Evolutionary conservation across 305 asterid species (phyloP).

Genomic region (Fraxinus velutina): DNA sequence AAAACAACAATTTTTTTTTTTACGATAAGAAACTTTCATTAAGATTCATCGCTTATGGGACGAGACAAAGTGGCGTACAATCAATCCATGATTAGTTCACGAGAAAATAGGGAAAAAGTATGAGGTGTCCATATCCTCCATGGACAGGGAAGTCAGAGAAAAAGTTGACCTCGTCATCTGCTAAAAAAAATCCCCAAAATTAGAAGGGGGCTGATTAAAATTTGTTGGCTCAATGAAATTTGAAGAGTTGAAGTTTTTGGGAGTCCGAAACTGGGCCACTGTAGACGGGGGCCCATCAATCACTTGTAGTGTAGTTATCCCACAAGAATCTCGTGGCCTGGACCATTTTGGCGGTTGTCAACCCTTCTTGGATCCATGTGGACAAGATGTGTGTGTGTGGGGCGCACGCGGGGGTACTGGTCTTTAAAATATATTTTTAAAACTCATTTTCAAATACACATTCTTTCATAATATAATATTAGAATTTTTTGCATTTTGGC

Average conservation of each 20-base stretch:
- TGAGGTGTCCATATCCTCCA: background rate
- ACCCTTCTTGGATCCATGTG: conserved; percentile 14
- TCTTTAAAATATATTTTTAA: background rate
- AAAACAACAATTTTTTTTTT: too few relatives aligned
- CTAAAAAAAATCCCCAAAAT: background rate
- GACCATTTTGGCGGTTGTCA: conserved; percentile 58
- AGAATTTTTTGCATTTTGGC: too few relatives aligned
- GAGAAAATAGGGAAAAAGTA: background rate
- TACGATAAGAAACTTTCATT: too few relatives aligned
- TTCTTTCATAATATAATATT: too few relatives aligned
- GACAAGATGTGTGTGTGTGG: background rate
- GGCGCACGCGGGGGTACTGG: too few relatives aligned
- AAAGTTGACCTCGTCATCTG: conserved; percentile 20
- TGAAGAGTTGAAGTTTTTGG: background rate
- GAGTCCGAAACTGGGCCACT: conserved; percentile 25
- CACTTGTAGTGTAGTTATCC: conserved; percentile 11
- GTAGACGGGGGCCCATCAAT: conserved; percentile 20
- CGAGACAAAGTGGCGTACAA: background rate
- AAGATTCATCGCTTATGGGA: too few relatives aligned
- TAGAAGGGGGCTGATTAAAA: background rate
- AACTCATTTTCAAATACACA: too few relatives aligned
- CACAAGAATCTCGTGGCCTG: conserved; percentile 54
- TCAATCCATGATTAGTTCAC: background rate
- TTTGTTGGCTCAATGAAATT: background rate
- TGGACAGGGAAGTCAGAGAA: background rate